These are phyloP conservation scores for Omphalotus guepiniiformis DNA, from an alignment of 768 basidiomycete genomes.

Conservation along the genomic window DNA sequence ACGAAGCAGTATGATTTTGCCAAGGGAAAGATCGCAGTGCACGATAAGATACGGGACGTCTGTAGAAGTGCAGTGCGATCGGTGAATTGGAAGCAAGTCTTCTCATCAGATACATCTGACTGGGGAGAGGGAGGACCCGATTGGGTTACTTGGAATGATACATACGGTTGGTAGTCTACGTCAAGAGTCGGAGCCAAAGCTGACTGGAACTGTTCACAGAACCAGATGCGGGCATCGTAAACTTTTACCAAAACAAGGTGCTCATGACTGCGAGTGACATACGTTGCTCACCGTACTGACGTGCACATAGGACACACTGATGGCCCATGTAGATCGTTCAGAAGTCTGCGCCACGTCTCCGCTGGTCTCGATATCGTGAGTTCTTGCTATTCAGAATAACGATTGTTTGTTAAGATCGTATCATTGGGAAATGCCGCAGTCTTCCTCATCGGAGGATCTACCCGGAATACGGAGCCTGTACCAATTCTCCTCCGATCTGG, in stretches of 20 bases:
- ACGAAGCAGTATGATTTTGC: slow-evolving; percentile 93
- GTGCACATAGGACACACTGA: slow-evolving; percentile 72
- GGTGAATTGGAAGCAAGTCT: slow-evolving; percentile 73
- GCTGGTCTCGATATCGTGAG: slow-evolving; percentile 90
- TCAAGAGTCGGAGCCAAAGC: neutral
- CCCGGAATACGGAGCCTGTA: slow-evolving; percentile 70
- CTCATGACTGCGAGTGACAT: neutral
- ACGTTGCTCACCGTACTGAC: neutral
- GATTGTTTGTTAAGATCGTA: neutral
- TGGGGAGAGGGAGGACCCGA: slow-evolving; percentile 55
- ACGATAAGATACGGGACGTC: slow-evolving; percentile 46
- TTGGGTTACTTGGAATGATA: slow-evolving; percentile 72
- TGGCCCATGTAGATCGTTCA: slow-evolving; percentile 97
- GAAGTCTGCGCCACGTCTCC: slow-evolving; percentile 92
- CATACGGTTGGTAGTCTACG: slow-evolving; percentile 57
- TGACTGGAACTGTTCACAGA: slow-evolving; percentile 37
- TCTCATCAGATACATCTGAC: slow-evolving; percentile 30
- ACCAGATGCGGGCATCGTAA: slow-evolving; percentile 95
- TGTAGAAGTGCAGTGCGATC: slow-evolving; percentile 59
- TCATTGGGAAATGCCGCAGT: slow-evolving; percentile 77
- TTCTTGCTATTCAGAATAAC: slow-evolving; percentile 2
- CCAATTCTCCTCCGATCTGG: slow-evolving; percentile 88
- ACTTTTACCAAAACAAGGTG: slow-evolving; percentile 85
- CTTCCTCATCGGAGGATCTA: slow-evolving; percentile 84
- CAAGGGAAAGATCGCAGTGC: slow-evolving; percentile 60